phyloP scores from a whole-genome alignment of 2,329 filamentous ascomycete species.

The Penicillium sp. region DNA sequence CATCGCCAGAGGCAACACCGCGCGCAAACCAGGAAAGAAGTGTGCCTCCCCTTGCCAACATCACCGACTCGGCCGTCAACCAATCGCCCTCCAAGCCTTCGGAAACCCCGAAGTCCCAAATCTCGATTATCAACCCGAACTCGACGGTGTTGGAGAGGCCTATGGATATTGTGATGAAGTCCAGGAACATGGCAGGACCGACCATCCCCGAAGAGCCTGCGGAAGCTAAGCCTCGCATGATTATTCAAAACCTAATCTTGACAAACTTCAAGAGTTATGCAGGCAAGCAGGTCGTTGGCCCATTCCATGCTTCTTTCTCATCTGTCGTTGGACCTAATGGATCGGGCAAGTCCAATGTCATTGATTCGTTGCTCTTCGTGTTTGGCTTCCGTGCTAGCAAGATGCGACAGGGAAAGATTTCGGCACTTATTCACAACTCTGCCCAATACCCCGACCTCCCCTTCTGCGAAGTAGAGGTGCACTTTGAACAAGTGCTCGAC shows the following conservation, averaged over 20 bases:
- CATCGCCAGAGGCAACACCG: conserved; percentile 47
- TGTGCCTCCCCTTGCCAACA: conserved; percentile 64
- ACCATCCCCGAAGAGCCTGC: conserved; percentile 63
- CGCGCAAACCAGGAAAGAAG: conserved; percentile 40
- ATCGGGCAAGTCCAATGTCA: conserved; percentile 97
- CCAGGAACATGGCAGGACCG: conserved; percentile 62
- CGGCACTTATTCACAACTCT: conserved; percentile 95
- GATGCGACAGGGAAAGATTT: conserved; percentile 98
- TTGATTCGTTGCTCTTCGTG: conserved; percentile 96
- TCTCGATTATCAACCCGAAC: conserved; percentile 65
- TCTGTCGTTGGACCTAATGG: conserved; percentile 97
- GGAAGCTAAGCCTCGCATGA: conserved; percentile 76
- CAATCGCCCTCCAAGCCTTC: conserved; percentile 47
- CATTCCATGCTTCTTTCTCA: conserved; percentile 94
- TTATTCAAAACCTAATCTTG: conserved; percentile 85
- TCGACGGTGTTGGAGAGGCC: conserved; percentile 77
- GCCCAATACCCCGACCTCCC: conserved; percentile 79
- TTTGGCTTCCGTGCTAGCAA: conserved; percentile 98
- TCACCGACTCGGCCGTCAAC: conserved; percentile 64
- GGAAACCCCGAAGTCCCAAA: conserved; percentile 45
- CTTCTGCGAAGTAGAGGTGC: conserved; percentile 90
- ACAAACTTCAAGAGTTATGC: conserved; percentile 99
- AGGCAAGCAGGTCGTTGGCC: conserved; percentile 87
- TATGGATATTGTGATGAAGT: conserved; percentile 89
- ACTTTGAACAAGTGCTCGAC: conserved; percentile 94